Evolutionary conservation across 2,329 filamentous ascomycete genomes (phyloP).

Genomic region (Colletotrichum karsti): DNA sequence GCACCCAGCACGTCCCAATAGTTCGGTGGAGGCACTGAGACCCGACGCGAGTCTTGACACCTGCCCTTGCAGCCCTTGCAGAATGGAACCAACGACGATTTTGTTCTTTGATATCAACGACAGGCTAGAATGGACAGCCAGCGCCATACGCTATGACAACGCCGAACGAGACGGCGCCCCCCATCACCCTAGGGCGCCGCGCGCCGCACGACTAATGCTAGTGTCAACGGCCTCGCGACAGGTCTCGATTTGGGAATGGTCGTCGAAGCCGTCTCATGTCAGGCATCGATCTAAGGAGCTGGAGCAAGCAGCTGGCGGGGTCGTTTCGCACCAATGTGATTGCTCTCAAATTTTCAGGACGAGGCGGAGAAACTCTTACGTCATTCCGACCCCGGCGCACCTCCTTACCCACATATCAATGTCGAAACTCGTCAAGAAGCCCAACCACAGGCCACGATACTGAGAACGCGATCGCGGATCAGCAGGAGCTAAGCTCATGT

Average conservation of each 20-base stretch:
- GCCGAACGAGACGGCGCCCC: background rate
- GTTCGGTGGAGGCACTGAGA: constrained; percentile 24
- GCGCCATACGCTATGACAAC: background rate
- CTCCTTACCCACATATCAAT: constrained; percentile 23
- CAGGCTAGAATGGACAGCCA: background rate
- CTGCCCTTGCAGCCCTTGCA: constrained; percentile 21
- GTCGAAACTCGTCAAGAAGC: constrained; percentile 17
- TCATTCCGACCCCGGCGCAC: constrained; percentile 8
- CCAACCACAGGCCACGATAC: background rate
- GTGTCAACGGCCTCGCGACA: background rate
- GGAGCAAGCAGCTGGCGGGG: background rate
- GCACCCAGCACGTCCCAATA: constrained; percentile 22
- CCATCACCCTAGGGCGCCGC: background rate
- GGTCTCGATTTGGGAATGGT: background rate
- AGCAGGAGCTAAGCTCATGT: too few species aligned
- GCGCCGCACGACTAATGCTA: constrained; percentile 2
- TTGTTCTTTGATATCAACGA: background rate
- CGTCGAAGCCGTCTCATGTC: constrained; percentile 20
- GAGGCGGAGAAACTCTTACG: constrained; percentile 14
- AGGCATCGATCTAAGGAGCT: background rate
- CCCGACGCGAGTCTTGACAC: background rate
- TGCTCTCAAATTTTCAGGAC: constrained; percentile 6
- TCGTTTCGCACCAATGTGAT: constrained; percentile 1
- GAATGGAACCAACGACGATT: background rate
- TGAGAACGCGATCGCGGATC: background rate